These are phyloP conservation scores for Anastatica hierochuntica DNA, from an alignment of 345 rosid species.

Conservation along the genomic window DNA sequence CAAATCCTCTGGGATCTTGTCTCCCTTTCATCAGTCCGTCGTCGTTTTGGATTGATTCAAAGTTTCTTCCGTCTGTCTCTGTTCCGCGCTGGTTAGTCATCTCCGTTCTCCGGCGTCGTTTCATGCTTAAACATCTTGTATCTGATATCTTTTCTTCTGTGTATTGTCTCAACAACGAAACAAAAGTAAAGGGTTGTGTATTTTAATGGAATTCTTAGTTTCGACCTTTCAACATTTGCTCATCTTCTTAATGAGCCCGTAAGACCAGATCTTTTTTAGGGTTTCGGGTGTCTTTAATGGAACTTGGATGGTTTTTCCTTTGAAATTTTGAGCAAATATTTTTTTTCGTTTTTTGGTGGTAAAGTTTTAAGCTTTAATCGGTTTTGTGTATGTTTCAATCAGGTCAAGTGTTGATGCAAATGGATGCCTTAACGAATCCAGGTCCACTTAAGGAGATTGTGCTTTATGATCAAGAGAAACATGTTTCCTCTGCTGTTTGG, in stretches of 20 bases:
- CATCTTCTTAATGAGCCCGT: too few relatives aligned
- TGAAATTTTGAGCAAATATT: background rate
- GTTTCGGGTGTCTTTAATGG: background rate
- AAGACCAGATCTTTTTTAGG: constrained; percentile 11
- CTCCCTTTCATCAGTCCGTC: constrained; percentile 25
- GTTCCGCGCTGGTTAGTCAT: constrained; percentile 20
- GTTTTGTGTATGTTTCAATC: background rate
- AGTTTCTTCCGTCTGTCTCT: constrained; percentile 18
- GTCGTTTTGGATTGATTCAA: constrained; percentile 46
- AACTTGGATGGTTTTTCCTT: background rate
- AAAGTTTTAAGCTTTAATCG: constrained; percentile 8
- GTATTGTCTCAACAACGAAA: background rate
- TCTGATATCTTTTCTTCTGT: constrained; percentile 12
- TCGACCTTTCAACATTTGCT: too few relatives aligned
- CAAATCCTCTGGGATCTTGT: constrained; percentile 14
- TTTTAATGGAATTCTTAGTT: too few relatives aligned
- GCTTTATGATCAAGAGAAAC: constrained; percentile 77
- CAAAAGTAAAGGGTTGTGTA: too few relatives aligned
- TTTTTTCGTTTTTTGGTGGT: background rate
- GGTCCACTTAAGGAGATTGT: constrained; percentile 54
- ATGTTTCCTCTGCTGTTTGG: constrained; percentile 79
- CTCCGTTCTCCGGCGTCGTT: constrained; percentile 46
- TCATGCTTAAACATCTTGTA: constrained; percentile 12
- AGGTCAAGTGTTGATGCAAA: constrained; percentile 24
- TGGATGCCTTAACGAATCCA: constrained; percentile 55